A percentile compares a stretch with the other conserved stretches of the same genome.
phyloP scores from a whole-genome alignment of 306 rosid genomes.

The Cicer pinnatifidum region DNA sequence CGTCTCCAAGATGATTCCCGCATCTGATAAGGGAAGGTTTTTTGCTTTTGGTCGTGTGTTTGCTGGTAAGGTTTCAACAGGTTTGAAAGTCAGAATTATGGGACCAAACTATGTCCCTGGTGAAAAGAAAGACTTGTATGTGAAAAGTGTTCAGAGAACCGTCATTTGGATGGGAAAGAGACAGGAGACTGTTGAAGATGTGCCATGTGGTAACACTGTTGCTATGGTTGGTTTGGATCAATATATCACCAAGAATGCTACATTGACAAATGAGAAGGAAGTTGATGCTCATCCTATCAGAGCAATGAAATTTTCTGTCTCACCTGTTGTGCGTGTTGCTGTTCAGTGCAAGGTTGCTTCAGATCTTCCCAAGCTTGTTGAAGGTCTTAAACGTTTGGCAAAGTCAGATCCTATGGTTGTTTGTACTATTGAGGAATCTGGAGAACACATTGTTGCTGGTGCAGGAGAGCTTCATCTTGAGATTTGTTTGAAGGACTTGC shows the following conservation, averaged over 20 bases:
- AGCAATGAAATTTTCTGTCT: conserved; percentile 94
- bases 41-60: conserved; percentile 95
- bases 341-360: conserved; percentile 95
- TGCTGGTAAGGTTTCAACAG: conserved; percentile 79
- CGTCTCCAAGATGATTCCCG: conserved; percentile 95
- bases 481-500: conserved; percentile 87
- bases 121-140: conserved; percentile 81
- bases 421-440: conserved; percentile 80
- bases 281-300: conserved; percentile 84
- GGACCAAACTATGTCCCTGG: conserved; percentile 94
- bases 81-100: conserved; percentile 94
- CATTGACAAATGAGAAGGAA: conserved; percentile 89
- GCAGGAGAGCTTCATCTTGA: conserved; percentile 97
- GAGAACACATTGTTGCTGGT: conserved; percentile 93
- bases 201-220: conserved; percentile 91
- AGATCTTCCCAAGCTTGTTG: conserved; percentile 94
- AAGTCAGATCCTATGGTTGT: conserved; percentile 96
- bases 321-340: conserved; percentile 90
- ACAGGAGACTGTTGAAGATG: conserved; percentile 91
- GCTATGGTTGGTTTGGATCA: conserved; percentile 93
- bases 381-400: conserved; percentile 83
- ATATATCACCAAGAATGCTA: conserved; percentile 91
- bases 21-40: conserved; percentile 94
- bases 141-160: conserved; percentile 86
- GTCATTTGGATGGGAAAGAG: conserved; percentile 97